Conservation (phyloP, 169 alveolate genomes). For the Cryptosporidium xiaoi region DNA sequence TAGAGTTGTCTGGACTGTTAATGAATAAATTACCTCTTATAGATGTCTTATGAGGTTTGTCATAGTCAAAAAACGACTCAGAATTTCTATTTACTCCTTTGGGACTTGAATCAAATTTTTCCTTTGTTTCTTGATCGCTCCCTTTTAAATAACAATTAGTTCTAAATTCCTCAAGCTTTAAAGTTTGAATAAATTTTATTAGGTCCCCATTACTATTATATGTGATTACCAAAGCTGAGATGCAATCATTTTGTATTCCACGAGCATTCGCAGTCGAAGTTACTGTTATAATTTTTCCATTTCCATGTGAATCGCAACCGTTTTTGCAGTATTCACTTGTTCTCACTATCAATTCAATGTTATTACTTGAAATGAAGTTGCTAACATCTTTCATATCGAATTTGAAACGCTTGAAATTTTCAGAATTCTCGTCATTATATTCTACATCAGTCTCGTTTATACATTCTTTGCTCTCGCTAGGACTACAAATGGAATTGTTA, state of each 20-base stretch:
- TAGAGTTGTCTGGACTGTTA: not conserved
- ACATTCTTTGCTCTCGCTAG: slow-evolving; percentile 57
- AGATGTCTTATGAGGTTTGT: not conserved
- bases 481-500: slow-evolving; percentile 47
- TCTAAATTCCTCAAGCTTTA: slow-evolving; percentile 7
- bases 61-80: not conserved
- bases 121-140: slow-evolving; percentile 41
- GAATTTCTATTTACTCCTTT: not conserved
- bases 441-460: slow-evolving; percentile 75
- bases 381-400: slow-evolving; percentile 79
- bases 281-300: slow-evolving; percentile 79
- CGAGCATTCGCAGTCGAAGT: slow-evolving; percentile 80
- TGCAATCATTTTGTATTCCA: slow-evolving; percentile 77
- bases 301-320: slow-evolving; percentile 79
- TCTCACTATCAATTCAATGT: slow-evolving; percentile 77
- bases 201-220: slow-evolving; percentile 61
- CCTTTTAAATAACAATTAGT: not conserved
- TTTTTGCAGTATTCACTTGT: slow-evolving; percentile 79
- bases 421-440: not conserved
- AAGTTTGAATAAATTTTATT: slow-evolving; percentile 39
- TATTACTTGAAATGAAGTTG: slow-evolving; percentile 76
- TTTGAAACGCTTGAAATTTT: not conserved
- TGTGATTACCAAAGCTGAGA: slow-evolving; percentile 77
- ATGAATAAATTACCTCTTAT: not conserved
- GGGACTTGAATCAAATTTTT: not conserved